phyloP scores from a whole-genome alignment of 495 filamentous ascomycete species.

The Aspergillus diversus region DNA sequence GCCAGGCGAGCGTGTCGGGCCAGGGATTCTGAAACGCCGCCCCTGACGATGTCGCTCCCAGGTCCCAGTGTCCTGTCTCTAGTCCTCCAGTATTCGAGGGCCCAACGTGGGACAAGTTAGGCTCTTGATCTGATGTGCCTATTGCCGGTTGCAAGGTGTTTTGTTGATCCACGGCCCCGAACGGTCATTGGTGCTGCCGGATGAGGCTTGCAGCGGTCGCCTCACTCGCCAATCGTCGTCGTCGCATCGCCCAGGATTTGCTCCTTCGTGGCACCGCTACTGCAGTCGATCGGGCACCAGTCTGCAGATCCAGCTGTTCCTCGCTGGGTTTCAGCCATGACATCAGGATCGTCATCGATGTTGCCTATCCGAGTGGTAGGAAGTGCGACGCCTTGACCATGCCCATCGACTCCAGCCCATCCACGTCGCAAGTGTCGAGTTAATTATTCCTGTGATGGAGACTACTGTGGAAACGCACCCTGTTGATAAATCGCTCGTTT shows the following conservation, averaged over 20 bases:
- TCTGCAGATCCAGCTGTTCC: too few species aligned
- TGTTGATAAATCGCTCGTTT: too few species aligned
- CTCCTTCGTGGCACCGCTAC: constrained; percentile 6
- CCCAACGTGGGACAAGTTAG: not conserved
- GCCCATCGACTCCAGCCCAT: too few species aligned
- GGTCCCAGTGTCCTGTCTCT: not conserved
- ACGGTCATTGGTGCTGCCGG: not conserved
- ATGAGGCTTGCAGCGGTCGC: constrained; percentile 5
- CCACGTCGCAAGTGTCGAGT: too few species aligned
- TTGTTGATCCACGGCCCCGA: too few species aligned
- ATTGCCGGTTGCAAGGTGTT: not conserved
- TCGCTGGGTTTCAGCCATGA: too few species aligned
- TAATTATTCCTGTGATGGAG: too few species aligned
- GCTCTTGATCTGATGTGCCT: constrained; percentile 5
- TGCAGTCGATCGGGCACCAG: not conserved
- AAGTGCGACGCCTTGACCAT: too few species aligned
- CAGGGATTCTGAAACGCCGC: not conserved
- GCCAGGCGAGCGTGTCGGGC: too few species aligned
- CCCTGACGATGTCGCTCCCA: not conserved
- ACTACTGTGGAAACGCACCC: too few species aligned
- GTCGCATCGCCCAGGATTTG: not conserved
- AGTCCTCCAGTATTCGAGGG: not conserved
- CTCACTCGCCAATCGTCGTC: constrained; percentile 1
- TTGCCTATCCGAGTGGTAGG: too few species aligned
- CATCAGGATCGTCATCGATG: too few species aligned